Percentiles rank a stretch among this genome's conserved stretches.
Conservation (phyloP, 176 grass and related monocot genomes). For the Bolboschoenus planiculmis region DNA sequence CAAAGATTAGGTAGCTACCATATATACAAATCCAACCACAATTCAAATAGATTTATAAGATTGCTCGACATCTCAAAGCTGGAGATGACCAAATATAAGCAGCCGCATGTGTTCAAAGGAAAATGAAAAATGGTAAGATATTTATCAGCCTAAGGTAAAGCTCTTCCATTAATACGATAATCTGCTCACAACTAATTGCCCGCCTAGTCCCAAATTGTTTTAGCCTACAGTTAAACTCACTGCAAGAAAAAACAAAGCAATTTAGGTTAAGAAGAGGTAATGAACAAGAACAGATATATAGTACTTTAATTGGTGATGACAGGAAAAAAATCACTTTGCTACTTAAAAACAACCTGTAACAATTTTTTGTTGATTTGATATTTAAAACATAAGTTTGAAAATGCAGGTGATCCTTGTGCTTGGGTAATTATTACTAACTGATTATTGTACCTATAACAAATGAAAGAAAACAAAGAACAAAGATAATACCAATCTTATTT, state of each 20-base stretch:
- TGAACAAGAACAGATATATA: not conserved
- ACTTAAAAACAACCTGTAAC: not conserved
- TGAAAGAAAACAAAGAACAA: not conserved
- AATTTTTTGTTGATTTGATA: not conserved
- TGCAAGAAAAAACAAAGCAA: not conserved
- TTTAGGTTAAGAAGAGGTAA: not conserved
- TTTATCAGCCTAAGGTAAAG: not conserved
- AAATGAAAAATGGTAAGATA: not conserved
- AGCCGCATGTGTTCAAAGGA: not conserved
- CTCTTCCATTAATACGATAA: slow-evolving; percentile 6
- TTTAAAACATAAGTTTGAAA: not conserved
- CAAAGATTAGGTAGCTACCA: not conserved
- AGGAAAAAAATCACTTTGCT: not conserved
- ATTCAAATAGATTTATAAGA: not conserved
- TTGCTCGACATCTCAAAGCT: slow-evolving; percentile 8
- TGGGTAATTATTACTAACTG: not conserved
- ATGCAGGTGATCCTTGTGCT: not conserved
- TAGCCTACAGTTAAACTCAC: not conserved
- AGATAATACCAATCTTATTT: not conserved
- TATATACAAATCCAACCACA: not conserved
- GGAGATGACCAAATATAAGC: not conserved
- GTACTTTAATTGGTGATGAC: not conserved
- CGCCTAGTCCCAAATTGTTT: not conserved
- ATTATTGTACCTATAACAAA: not conserved
- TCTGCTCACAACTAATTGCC: not conserved